Conservation (phyloP, 345 rosid species). For the Eucalyptus shirleyi region DNA sequence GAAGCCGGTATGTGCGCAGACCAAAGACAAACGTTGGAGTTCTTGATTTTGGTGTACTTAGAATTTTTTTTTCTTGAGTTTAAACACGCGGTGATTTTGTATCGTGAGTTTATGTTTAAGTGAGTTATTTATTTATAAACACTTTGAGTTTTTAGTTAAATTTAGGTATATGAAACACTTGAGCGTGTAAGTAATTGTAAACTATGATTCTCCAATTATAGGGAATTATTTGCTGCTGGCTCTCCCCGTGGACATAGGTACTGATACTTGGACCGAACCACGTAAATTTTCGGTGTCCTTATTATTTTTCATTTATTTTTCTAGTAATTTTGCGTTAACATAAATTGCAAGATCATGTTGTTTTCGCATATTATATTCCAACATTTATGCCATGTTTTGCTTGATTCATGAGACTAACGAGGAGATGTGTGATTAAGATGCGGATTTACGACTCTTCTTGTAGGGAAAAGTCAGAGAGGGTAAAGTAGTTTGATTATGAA, state of each 20-base stretch:
- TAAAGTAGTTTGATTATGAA: too few species aligned
- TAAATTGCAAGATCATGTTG: too few species aligned
- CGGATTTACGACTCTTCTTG: too few species aligned
- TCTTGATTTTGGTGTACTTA: fast-evolving
- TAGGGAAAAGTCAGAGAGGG: too few species aligned
- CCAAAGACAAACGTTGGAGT: too few species aligned
- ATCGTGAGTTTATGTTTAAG: fast-evolving
- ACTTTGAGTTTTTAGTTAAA: fast-evolving
- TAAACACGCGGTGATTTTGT: fast-evolving
- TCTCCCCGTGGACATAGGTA: fast-evolving
- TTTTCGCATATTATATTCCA: too few species aligned
- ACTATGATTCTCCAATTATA: fast-evolving
- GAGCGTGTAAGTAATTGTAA: fast-evolving
- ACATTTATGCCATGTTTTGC: too few species aligned
- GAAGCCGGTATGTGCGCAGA: fast-evolving
- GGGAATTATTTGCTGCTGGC: fast-evolving
- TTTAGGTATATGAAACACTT: fast-evolving
- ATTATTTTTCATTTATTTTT: too few species aligned
- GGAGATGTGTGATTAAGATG: too few species aligned
- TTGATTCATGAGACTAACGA: too few species aligned
- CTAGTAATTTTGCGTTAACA: too few species aligned
- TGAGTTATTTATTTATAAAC: fast-evolving
- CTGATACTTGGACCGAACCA: fast-evolving
- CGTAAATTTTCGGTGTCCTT: fast-evolving
- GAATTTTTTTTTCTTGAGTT: fast-evolving